Conservation (phyloP, 441 rosid species). For the Raphanus hybrid region DNA sequence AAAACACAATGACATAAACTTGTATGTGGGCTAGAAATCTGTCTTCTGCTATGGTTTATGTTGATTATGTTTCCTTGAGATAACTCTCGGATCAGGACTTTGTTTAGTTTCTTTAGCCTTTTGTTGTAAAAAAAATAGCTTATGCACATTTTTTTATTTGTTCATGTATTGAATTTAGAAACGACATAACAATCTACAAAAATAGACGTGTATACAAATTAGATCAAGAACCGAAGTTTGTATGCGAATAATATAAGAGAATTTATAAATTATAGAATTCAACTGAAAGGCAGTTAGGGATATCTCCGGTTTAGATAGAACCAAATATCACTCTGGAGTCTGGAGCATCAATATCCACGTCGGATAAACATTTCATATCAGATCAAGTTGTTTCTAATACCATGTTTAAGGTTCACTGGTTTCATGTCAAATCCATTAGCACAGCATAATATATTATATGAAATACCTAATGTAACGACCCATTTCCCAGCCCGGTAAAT, state of each 20-base stretch:
- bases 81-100: no score
- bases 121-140: not conserved
- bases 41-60: no score
- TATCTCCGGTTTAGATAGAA: not conserved
- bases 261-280: not conserved
- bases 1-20: no score
- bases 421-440: not conserved
- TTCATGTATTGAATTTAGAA: conserved; percentile 4
- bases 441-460: not conserved
- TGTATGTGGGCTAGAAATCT: no score
- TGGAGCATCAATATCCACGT: not conserved
- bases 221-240: not conserved
- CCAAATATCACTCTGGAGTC: not conserved
- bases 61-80: no score
- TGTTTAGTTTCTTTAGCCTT: no score
- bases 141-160: conserved; percentile 34
- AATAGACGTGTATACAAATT: not conserved
- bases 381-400: not conserved
- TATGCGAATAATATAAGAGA: not conserved
- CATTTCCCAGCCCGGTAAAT: no score
- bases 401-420: conserved; percentile 1
- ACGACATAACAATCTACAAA: not conserved
- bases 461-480: no score
- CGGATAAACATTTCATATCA: not conserved
- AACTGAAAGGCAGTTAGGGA: not conserved